Conservation (phyloP, 768 basidiomycete genomes). For the Gloeopeniophorella convolvens region DNA sequence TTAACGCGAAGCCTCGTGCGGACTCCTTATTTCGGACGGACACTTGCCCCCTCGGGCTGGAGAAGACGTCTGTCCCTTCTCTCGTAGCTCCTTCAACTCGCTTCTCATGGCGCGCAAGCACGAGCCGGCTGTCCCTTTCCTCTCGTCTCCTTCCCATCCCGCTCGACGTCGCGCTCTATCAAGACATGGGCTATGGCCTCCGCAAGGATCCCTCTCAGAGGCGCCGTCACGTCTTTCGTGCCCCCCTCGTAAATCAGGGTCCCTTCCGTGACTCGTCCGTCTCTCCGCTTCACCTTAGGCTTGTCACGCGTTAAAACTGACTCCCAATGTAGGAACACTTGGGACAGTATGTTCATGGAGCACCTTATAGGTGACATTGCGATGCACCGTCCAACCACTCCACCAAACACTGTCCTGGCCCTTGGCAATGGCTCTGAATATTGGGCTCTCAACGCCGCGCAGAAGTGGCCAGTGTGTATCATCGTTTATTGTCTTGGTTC, state of each 20-base stretch:
- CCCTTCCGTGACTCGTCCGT: conserved; percentile 8
- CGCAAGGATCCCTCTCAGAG: not conserved
- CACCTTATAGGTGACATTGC: conserved; percentile 45
- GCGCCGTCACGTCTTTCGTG: conserved; percentile 5
- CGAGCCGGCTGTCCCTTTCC: no score
- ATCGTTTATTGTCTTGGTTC: no score
- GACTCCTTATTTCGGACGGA: no score
- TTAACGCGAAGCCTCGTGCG: no score
- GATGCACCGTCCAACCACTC: conserved; percentile 43
- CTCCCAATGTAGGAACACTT: conserved; percentile 47
- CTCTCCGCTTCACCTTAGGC: not conserved
- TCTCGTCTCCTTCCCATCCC: no score
- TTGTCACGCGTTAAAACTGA: conserved; percentile 4
- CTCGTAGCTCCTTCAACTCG: no score
- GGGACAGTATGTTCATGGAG: conserved; percentile 62
- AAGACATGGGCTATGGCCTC: conserved; percentile 1
- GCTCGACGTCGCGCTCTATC: not conserved
- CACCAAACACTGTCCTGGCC: conserved; percentile 53
- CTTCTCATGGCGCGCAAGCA: no score
- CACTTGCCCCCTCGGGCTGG: no score
- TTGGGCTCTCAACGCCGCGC: conserved; percentile 67
- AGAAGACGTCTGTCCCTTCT: no score
- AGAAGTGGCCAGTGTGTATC: conserved; percentile 51
- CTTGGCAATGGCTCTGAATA: conserved; percentile 66
- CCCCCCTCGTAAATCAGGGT: conserved; percentile 5